Base-by-base conservation (phyloP, 176 grass and related monocot species). In the Alloteropsis semialata region DNA sequence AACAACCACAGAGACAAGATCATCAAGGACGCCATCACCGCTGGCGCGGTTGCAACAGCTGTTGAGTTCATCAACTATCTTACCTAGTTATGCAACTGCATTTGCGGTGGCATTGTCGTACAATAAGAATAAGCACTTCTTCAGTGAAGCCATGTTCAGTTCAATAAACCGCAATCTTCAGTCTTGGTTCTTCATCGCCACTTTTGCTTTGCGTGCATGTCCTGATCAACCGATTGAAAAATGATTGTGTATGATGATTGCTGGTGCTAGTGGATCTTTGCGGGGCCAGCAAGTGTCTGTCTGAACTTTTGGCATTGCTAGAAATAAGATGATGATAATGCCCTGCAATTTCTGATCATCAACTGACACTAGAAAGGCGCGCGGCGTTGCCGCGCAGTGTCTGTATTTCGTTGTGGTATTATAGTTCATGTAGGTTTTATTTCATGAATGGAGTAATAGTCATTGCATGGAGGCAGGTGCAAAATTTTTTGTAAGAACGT, bases 61-160 rank as follows among this genome's bases (percentile, higher is more conserved):
- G 54, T 80, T 15, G 88, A 97, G 84, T 88, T 97, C 73, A 84
- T 97, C 49, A 92, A 90, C 65, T 86, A 90, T 79, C 87, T 97
- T 55, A 90, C 87, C 74, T 93, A 87, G 88, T 54, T 33, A 5
- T 68, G 89, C 62, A 41, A 68, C 27, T 67, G 44, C 64, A 55
- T 10, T 50, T 79, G 37, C 22, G 36, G 55, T 51, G 24, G 43
- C 68, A 79, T 75, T 64, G 60, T 62, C n/a, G 19, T 32, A 81
- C 41, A 29, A 29, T 30, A 10, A 54, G 36, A 88, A 65, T 88
- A 84, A 90, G 61, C 28, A 79, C 75, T 49, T 58, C 15, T 58
- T 65, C 21, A 37, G 5, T 81, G 82, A 54, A 77, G 46, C 3
- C 21, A 54, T 82, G 56, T 36, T 39, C 2, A 6, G 37, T 65